Evolutionary conservation across 2,329 filamentous ascomycete genomes (phyloP), one percentile per base, ranked within the genome.

Genomic region (Elsinoe perseae): DNA sequence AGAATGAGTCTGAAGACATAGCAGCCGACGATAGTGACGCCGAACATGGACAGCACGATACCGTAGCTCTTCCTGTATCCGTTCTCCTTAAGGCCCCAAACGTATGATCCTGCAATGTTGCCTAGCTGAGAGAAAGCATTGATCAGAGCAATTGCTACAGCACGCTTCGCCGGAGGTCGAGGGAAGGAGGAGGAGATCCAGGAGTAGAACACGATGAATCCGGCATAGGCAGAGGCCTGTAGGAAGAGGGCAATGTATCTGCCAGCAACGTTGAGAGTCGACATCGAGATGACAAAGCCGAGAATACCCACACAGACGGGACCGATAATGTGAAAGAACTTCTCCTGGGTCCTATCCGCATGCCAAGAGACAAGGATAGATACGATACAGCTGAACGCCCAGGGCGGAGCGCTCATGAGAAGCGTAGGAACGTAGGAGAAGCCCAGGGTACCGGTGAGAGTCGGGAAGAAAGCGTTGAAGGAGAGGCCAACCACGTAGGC

Each of bases 11-110:
- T 62, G 40, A 63, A 62, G 7, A 61, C 54, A 23, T 63, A 56
- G 40, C 58, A 82, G 4, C 80, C 80, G 0, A 73, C 32, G 28
- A 82, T 77, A 0, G 82, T 80, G 38, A 81, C 62, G 2, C 79
- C 80, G 63, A 84, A 85, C 82, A 85, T 85, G 64, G 80, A 73
- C 12, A 78, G 76, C 4, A 85, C 82, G 57, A 85, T 82, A 3
- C 80, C 82, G 62, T 85, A 85, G 59, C 80, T 83, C 70, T 80
- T 78, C 60, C 82, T 76, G 72, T 76, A 85, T 0, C 82, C 82
- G 59, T 84, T 77, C 0, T 76, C 80, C 21, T 73, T 70, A 50
- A 85, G 72, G 54, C 75, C 70, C 82, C 82, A 85, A 2, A 85
- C 81, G 62, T 85, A 85, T 0, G 77, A 80, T 1, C 82, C 82